Conservation (phyloP, 2,329 filamentous ascomycete genomes). For the Podosphaera fusca region DNA sequence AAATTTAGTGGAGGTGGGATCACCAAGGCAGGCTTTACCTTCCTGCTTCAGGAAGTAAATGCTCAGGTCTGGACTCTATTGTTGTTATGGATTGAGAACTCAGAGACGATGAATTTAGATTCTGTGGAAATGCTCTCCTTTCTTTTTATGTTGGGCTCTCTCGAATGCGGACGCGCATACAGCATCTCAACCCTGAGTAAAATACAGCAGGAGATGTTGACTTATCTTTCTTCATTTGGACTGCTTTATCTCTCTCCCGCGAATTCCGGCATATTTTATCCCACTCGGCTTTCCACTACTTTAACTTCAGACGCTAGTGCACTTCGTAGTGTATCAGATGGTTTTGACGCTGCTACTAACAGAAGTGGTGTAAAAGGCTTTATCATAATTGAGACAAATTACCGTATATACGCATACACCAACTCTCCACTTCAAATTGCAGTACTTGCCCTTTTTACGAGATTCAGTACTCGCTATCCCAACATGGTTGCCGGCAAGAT, state of each 20-base stretch:
- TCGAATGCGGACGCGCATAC: constrained; percentile 81
- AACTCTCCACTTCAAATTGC: constrained; percentile 84
- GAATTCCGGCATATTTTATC: constrained; percentile 46
- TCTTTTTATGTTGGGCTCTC: constrained; percentile 79
- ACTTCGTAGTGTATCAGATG: constrained; percentile 45
- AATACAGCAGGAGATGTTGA: constrained; percentile 70
- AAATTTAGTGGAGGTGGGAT: constrained; percentile 37
- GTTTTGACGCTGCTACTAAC: constrained; percentile 36
- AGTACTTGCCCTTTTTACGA: constrained; percentile 72
- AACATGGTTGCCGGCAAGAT: constrained; percentile 86
- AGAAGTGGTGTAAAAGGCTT: constrained; percentile 39
- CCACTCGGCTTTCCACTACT: constrained; percentile 81
- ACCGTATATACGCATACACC: constrained; percentile 92
- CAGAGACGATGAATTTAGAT: constrained; percentile 47
- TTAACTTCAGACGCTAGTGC: constrained; percentile 53
- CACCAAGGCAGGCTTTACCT: constrained; percentile 82
- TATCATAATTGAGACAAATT: constrained; percentile 95
- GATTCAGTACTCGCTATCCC: constrained; percentile 72
- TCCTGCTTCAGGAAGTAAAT: constrained; percentile 83
- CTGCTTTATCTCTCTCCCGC: constrained; percentile 55
- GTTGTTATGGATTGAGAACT: constrained; percentile 76
- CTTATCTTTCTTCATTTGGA: constrained; percentile 74
- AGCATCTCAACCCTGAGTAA: constrained; percentile 63
- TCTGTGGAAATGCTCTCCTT: constrained; percentile 88
- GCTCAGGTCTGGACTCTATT: constrained; percentile 92